phyloP scores from a whole-genome alignment of 345 rosid genomes.

The Heritiera fomes region DNA sequence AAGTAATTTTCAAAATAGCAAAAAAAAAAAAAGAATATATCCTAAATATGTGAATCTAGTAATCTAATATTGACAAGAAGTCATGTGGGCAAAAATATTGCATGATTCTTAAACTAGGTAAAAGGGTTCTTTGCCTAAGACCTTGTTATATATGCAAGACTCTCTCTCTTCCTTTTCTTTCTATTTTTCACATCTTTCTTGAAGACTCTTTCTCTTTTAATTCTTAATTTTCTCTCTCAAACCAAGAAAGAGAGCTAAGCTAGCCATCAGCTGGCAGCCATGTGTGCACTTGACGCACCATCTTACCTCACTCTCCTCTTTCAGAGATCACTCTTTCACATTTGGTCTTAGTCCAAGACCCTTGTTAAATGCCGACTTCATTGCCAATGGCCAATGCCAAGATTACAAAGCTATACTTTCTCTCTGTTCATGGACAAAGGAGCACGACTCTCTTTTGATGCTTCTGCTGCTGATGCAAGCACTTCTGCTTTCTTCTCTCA shows the following conservation, averaged over 20 bases:
- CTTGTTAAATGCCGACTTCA: conserved; percentile 31
- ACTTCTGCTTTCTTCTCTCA: neutral
- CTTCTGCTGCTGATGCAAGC: neutral
- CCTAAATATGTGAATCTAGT: no score
- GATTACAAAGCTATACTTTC: neutral
- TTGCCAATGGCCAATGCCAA: neutral
- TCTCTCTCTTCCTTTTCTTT: no score
- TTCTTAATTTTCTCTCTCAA: conserved; percentile 19
- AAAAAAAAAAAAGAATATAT: no score
- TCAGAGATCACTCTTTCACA: conserved; percentile 17
- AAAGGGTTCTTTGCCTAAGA: neutral
- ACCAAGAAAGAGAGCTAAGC: conserved; percentile 9
- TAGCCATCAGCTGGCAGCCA: conserved; percentile 26
- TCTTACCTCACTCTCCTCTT: conserved; percentile 32
- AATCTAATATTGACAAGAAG: no score
- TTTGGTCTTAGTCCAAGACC: conserved; percentile 33
- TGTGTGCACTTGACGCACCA: conserved; percentile 41
- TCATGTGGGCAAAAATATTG: no score
- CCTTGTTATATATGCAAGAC: neutral
- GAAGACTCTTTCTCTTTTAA: conserved; percentile 28
- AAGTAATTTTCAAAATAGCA: no score
- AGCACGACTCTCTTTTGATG: conserved; percentile 1
- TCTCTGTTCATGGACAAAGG: neutral
- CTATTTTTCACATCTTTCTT: neutral
- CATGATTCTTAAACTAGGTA: neutral